Conservation (phyloP, 1,284 basidiomycete species). For the Ganoderma boninense region DNA sequence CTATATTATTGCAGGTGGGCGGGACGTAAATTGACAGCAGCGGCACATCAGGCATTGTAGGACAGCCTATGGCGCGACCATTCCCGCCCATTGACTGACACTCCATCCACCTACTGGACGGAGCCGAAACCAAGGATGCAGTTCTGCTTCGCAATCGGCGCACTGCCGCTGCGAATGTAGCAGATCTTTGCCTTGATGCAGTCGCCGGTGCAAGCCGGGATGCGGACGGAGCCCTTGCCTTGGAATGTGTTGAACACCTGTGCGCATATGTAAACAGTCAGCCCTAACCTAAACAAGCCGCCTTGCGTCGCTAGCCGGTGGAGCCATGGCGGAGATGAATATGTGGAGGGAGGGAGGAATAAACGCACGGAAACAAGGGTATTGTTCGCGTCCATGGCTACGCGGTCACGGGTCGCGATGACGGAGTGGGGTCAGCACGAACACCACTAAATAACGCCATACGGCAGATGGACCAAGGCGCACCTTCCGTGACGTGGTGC, state of each 20-base stretch:
- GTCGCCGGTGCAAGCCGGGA: constrained; percentile 63
- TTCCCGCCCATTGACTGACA: not conserved
- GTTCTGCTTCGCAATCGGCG: constrained; percentile 62
- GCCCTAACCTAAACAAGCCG: constrained; percentile 8
- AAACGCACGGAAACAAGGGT: constrained; percentile 63
- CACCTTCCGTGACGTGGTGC: constrained; percentile 82
- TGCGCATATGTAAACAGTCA: constrained; percentile 11
- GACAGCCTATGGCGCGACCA: not conserved
- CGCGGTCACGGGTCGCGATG: constrained; percentile 11
- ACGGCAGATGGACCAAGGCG: constrained; percentile 26
- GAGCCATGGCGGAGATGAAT: not conserved
- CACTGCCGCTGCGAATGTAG: constrained; percentile 81
- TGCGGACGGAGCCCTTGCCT: constrained; percentile 70
- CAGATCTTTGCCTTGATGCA: constrained; percentile 79
- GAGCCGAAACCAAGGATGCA: constrained; percentile 72
- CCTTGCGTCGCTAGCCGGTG: constrained; percentile 1
- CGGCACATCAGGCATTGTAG: not conserved
- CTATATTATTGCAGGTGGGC: not conserved
- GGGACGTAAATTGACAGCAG: not conserved
- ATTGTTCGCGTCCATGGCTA: constrained; percentile 70
- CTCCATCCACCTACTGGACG: constrained; percentile 53
- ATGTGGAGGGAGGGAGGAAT: not conserved
- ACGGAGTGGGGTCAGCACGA: not conserved
- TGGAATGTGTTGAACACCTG: constrained; percentile 77
- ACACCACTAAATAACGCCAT: not conserved